Evolutionary conservation across 2,329 filamentous ascomycete species (phyloP), one percentile per base, ranked within the genome.

Genomic region (Penicillium paneum): DNA sequence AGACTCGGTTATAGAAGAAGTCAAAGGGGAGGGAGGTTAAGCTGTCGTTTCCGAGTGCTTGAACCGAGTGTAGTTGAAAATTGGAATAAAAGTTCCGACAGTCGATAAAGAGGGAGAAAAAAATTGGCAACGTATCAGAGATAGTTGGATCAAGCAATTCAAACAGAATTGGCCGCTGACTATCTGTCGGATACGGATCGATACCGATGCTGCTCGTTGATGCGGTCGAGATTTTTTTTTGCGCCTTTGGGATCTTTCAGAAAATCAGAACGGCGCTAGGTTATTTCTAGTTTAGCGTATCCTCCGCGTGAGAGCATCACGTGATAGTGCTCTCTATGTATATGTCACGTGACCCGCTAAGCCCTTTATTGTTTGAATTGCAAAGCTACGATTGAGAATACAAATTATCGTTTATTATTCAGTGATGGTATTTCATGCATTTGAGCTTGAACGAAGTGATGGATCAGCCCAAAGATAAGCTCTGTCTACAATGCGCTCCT

Each of bases 221-320:
- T 70, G 64, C 68, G 63, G 68, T 68, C 69, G 69, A 73, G 69
- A 70, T 67, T 71, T 72, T 71, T 48, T 48, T 71, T 66, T 64
- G 67, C 67, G 67, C 65, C 66, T 69, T 66, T 67, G 63, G 64
- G 68, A 69, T 70, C 68, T 70, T 70, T 71, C 67, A 59, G 70
- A 73, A 73, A 73, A 72, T 71, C 64, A 69, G 64, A 65, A 65
- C 42, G 7, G 49, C 65, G 64, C 71, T 74, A 74, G 57, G n/a
- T 58, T 55, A 1, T 19, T 31, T 50, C 32, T 0, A 2, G 59
- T 55, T 48, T 73, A 73, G 71, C 42, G 49, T 38, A 13, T 50
- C 19, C 41, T 51, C 60, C 64, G 64, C 60, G 60, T 56, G 61
- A 55, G 52, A 35, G 43, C 12, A 4, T 59, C 66, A 67, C 67